Evolutionary conservation across 495 filamentous ascomycete species (phyloP), one percentile per base, ranked within the genome.

Genomic region (Neurospora hispaniola): DNA sequence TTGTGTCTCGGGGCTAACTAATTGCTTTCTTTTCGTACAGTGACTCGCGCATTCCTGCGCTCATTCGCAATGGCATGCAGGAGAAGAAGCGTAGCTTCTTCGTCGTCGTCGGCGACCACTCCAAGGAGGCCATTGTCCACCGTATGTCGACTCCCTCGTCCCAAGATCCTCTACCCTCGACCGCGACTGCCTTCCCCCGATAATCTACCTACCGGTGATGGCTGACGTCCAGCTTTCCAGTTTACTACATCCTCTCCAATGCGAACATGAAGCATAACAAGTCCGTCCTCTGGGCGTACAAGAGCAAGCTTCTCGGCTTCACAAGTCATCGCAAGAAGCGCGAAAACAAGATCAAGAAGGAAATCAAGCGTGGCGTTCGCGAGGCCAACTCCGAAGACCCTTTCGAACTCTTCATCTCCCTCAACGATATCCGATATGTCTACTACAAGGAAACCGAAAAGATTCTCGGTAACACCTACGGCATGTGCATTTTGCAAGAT

Each of bases 381-480:
- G 96, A 99, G 80, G 88, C 92, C n/a, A 97, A 99, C 81, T 89
- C 90, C 66, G 94, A 98, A 78, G 96, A 98, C 78, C 92, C 96
- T 1, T 99, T 99, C 84, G 96, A 99, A 85, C 87, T 98, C 74
- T 99, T 99, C 84, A 91, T 99, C 79, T 94, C 93, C 23, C 89
- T 97, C 71, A 92, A 97, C 82, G 94, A 97, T 79, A 97, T 99
- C 77, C 93, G 96, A 76, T 99, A 98, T 88, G 93, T 95, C 46
- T 99, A 97, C 87, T 99, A 99, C 86, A 99, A 99, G 83, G 96
- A 99, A 83, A 98, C 96, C n/a, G 96, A 99, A 74, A 97, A 97
- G 85, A 98, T 99, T 79, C 82, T 99, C 46, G 96, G 96, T 75
- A 97, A 98, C 82, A 99, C 96, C 41, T 99, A 95, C 80, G 96